Conservation (phyloP, 805 yeast species). For the Kodamaea kaohsiungensis region DNA sequence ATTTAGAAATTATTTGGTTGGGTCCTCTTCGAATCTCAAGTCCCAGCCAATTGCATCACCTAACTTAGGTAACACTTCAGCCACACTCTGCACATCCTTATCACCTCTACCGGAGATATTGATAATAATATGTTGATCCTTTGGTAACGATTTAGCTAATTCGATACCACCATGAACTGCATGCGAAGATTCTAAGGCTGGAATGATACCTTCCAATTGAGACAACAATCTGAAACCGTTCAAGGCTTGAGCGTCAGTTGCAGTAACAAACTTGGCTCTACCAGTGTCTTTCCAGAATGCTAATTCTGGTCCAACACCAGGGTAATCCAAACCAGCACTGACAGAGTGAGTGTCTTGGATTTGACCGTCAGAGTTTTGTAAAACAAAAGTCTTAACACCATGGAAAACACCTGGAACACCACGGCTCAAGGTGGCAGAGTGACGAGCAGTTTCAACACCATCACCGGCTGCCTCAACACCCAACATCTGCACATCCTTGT, state of each 20-base stretch:
- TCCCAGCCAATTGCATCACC: constrained; percentile 97
- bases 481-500: constrained; percentile 69
- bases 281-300: constrained; percentile 95
- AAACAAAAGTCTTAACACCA: constrained; percentile 92
- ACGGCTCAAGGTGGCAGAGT: constrained; percentile 92
- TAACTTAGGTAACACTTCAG: constrained; percentile 84
- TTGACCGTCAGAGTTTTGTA: constrained; percentile 93
- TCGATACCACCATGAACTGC: constrained; percentile 91
- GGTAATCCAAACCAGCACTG: constrained; percentile 97
- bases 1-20: constrained; percentile 31
- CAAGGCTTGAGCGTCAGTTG: constrained; percentile 93
- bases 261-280: constrained; percentile 87
- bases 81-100: constrained; percentile 97
- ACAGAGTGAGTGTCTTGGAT: constrained; percentile 97
- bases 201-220: constrained; percentile 96
- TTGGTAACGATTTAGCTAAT: constrained; percentile 77
- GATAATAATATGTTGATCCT: constrained; percentile 80
- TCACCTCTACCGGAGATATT: constrained; percentile 98
- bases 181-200: constrained; percentile 97
- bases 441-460: constrained; percentile 84
- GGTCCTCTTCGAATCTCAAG: constrained; percentile 72
- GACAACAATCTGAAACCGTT: constrained; percentile 86
- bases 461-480: constrained; percentile 99
- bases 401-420: constrained; percentile 98
- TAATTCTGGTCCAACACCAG: constrained; percentile 98